Percentiles rank a stretch among this genome's conserved stretches.
phyloP scores from a whole-genome alignment of 2,329 filamentous ascomycete species.

The Aureobasidium sp. region DNA sequence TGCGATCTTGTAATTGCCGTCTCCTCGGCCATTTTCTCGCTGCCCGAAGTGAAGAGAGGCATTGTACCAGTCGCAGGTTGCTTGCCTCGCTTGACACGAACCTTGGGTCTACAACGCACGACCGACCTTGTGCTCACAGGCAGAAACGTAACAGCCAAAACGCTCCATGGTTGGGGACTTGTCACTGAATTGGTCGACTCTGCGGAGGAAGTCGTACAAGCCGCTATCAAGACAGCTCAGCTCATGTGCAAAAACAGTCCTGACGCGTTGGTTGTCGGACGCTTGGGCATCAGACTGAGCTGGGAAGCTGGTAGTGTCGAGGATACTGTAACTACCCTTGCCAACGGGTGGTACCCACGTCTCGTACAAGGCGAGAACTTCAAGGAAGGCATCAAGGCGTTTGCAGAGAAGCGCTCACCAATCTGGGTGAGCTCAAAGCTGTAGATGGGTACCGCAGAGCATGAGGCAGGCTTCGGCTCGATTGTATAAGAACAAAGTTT shows the following conservation, averaged over 20 bases:
- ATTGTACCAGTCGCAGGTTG: conserved; percentile 46
- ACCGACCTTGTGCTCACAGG: conserved; percentile 44
- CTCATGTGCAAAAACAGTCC: conserved; percentile 18
- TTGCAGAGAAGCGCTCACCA: conserved; percentile 43
- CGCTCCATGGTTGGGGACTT: conserved; percentile 34
- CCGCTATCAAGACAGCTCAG: conserved; percentile 15
- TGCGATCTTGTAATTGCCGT: conserved; percentile 50
- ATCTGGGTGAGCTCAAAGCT: conserved; percentile 43
- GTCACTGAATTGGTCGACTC: conserved; percentile 31
- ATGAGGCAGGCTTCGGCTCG: too few species aligned
- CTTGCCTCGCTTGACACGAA: conserved; percentile 43
- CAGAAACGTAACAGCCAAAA: conserved; percentile 35
- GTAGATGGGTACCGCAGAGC: conserved; percentile 17
- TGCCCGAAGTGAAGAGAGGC: conserved; percentile 48
- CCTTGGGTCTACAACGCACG: conserved; percentile 39
- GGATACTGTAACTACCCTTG: conserved; percentile 28
- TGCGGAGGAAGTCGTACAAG: conserved; percentile 21
- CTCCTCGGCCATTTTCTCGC: conserved; percentile 42
- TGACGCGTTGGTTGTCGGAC: conserved; percentile 17
- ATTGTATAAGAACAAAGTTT: too few species aligned
- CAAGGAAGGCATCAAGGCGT: conserved; percentile 43
- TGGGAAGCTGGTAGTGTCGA: conserved; percentile 18
- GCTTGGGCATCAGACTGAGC: conserved; percentile 16
- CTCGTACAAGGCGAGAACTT: conserved; percentile 39
- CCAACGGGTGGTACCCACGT: conserved; percentile 32